Evolutionary conservation across 2,329 filamentous ascomycete species (phyloP).

Genomic region (Lachnellula subtilissima): DNA sequence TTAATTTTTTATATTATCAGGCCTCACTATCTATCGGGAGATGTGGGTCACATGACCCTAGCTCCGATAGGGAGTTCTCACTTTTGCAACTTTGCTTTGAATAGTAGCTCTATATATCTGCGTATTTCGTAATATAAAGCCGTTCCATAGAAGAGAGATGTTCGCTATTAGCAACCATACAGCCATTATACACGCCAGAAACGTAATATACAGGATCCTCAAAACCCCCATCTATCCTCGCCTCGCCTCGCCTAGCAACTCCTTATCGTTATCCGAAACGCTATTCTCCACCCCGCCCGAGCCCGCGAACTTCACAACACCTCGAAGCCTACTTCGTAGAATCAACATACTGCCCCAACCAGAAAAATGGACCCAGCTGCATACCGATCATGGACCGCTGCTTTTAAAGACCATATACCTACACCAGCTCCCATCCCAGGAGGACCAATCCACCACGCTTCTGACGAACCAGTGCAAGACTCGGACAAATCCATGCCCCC

Average conservation of each 20-base stretch:
- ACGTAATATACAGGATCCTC: too few species aligned
- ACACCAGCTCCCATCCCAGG: not conserved
- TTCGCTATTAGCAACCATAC: not conserved
- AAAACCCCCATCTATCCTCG: not conserved
- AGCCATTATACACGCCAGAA: not conserved
- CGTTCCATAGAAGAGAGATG: too few species aligned
- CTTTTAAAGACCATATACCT: not conserved
- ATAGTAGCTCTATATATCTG: too few species aligned
- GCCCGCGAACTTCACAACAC: not conserved
- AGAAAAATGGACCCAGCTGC: conserved; percentile 5
- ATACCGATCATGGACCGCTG: conserved; percentile 1
- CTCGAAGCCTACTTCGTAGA: not conserved
- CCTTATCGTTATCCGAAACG: not conserved
- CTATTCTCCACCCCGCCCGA: not conserved
- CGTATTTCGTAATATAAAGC: too few species aligned
- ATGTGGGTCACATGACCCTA: too few species aligned
- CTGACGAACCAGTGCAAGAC: not conserved
- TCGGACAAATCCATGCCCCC: not conserved
- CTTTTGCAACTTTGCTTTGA: too few species aligned
- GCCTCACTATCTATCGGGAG: too few species aligned
- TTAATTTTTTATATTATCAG: too few species aligned
- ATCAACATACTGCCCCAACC: not conserved
- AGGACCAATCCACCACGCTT: not conserved
- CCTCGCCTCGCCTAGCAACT: not conserved
- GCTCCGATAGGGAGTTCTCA: too few species aligned